Base-by-base conservation (phyloP, 805 yeast species). In the Yarrowia bubula region DNA sequence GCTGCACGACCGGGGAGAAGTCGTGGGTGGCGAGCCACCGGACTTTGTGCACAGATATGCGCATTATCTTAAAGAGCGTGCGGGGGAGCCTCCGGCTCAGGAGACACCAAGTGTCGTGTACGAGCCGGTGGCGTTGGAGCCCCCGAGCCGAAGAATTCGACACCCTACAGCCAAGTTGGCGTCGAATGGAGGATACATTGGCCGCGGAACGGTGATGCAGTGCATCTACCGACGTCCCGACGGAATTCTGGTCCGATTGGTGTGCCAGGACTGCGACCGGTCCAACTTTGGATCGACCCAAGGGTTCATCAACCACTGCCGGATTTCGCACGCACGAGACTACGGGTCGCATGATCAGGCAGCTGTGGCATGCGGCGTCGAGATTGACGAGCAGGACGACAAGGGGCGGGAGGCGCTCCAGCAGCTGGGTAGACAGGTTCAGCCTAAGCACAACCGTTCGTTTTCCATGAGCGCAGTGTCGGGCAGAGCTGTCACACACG, bases 251-350 rank as follows among this genome's bases (percentile, higher is more conserved):
- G 91, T 89, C 1, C 79, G 85, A 57, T 78, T 89, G 41, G 85
- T 84, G 8, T 89, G 96, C 73, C 83, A 86, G 1, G 82, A 80
- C 60, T 89, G 96, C 74, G 81, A 79, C 10, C 74, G 92, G 62
- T 80, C 85, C 46, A 89, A 88, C 67, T 89, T 89, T 71, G 86
- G 90, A 8, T 84, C 89, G 13, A 90, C 92, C 0, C 95, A 89
- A 72, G 95, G 95, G 14, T 88, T 89, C 69, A 80, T 88, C 41
- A 89, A 88, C 73, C 96, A 89, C 73, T 83, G 88, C 64, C 79
- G 95, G 66, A 81, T 87, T 31, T 88, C 92, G 8, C 96, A 89
- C 73, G 77, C 83, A n/a, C 83, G 82, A 65, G 90, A 86, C 66
- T 88, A 83, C 68, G 81, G 86, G 6, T 84, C 88, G 8, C 93